Base-by-base conservation (phyloP, 148 eudicot genomes). In the Silene conica region DNA sequence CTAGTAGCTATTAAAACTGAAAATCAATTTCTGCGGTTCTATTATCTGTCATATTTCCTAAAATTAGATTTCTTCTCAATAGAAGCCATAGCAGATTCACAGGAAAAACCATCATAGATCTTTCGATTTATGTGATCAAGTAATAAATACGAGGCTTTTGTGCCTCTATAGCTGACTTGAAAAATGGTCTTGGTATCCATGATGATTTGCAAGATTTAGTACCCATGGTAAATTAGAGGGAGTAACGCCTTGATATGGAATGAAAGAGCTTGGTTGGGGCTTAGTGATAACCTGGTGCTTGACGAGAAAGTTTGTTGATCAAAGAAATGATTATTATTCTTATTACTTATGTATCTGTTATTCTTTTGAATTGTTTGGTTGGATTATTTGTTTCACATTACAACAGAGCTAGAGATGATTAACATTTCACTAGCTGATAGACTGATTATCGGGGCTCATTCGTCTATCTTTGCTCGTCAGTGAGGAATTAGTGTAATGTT, bases 391-490 rank as follows among this genome's bases (percentile, higher is more conserved):
- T 9, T 34, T 2, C 22, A 34, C 9, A 16, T 34, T n/a, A 20
- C 38, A 38, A 34, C 41, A 8, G 23, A 9, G 71, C 31, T n/a
- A 20, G 52, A 67, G 48, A 52, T 52, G 62, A 6, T 62, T 54
- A 22, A 23, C 23, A 45, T 58, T 76, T 1, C 34, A 25, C 59
- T 8, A 7, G 52, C 14, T 26, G 34, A 18, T 20, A 19, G 59
- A 68, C 23, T 25, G 15, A 69, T 15, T 55, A 50, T 50, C 55
- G 21, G 61, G 22, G 66, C 58, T 67, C n/a, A 6, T 54, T 63
- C n/a, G 31, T 74, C 65, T 14, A n/a, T 50, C 48, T 19, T 74
- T 43, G 25, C 45, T 71, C 62, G 31, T 21, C 28, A 38, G 41
- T n/a, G 46, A 38, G 22, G 69, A 18, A 34, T n/a, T 65, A 9